These are phyloP conservation scores for Debaryomyces sp. DNA, from an alignment of 1,139 yeast genomes.

Conservation along the genomic window DNA sequence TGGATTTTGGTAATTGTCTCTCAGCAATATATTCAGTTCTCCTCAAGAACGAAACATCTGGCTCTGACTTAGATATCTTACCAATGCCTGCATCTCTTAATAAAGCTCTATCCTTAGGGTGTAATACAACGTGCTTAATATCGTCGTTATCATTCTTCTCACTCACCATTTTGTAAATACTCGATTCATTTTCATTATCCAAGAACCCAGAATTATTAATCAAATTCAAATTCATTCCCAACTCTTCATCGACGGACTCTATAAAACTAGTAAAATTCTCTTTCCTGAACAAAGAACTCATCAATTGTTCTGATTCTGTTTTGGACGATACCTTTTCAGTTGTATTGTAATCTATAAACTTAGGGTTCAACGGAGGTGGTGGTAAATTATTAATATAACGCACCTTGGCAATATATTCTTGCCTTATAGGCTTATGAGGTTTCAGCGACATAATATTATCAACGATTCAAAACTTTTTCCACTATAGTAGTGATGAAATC, in stretches of 20 bases:
- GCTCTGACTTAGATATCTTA: slow-evolving; percentile 52
- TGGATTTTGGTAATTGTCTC: slow-evolving; percentile 27
- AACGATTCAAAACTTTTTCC: background rate
- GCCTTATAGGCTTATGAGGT: slow-evolving; percentile 52
- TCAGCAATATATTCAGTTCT: slow-evolving; percentile 89
- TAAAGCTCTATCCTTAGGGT: slow-evolving; percentile 74
- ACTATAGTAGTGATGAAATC: background rate
- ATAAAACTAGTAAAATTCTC: slow-evolving; percentile 71
- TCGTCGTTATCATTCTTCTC: slow-evolving; percentile 22
- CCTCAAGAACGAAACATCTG: slow-evolving; percentile 80
- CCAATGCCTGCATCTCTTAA: slow-evolving; percentile 76
- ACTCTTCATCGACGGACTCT: slow-evolving; percentile 65
- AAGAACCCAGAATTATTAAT: slow-evolving; percentile 68
- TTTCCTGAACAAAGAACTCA: slow-evolving; percentile 74
- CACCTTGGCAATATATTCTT: slow-evolving; percentile 86
- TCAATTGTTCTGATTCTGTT: slow-evolving; percentile 61
- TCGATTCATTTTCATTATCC: slow-evolving; percentile 59
- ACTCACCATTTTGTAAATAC: slow-evolving; percentile 32
- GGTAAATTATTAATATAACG: slow-evolving; percentile 88
- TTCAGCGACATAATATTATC: slow-evolving; percentile 14
- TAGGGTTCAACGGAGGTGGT: slow-evolving; percentile 93
- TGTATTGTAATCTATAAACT: slow-evolving; percentile 61
- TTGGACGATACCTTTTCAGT: slow-evolving; percentile 41
- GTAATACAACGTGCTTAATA: slow-evolving; percentile 47
- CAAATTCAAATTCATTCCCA: slow-evolving; percentile 82